Conservation (phyloP, 2,329 filamentous ascomycete species). For the Clonostachys solani region DNA sequence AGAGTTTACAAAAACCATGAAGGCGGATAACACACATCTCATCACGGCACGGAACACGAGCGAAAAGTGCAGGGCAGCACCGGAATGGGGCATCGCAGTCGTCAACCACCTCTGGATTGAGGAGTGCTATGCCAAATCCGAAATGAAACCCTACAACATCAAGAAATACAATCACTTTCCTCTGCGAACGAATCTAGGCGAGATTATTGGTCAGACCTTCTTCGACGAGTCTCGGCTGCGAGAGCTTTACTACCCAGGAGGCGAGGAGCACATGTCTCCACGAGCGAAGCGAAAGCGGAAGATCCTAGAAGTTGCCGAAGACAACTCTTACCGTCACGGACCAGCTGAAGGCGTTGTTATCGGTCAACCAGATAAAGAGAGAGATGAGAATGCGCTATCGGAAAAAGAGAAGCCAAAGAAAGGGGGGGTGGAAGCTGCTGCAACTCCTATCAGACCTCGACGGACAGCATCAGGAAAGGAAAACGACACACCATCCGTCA, state of each 20-base stretch:
- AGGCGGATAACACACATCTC: slow-evolving; percentile 90
- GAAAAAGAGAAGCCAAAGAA: slow-evolving; percentile 32
- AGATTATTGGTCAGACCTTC: slow-evolving; percentile 85
- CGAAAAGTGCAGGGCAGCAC: slow-evolving; percentile 89
- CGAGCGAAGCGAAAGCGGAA: slow-evolving; percentile 43
- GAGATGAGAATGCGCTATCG: slow-evolving; percentile 37
- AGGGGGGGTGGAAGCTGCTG: slow-evolving; percentile 18
- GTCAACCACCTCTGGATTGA: slow-evolving; percentile 97
- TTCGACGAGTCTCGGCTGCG: slow-evolving; percentile 62
- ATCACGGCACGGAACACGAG: slow-evolving; percentile 86
- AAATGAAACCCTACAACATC: slow-evolving; percentile 67
- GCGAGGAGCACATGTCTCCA: slow-evolving; percentile 36
- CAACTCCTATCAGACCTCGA: slow-evolving; percentile 34
- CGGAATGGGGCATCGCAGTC: slow-evolving; percentile 87
- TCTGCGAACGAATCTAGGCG: slow-evolving; percentile 81
- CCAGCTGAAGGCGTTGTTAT: slow-evolving; percentile 42
- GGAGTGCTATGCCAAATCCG: slow-evolving; percentile 90
- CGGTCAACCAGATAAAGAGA: slow-evolving; percentile 28
- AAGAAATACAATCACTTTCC: slow-evolving; percentile 84
- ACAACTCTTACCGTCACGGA: slow-evolving; percentile 42
- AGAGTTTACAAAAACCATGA: slow-evolving; percentile 92
- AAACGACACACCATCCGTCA: slow-evolving; percentile 71
- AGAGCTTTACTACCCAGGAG: slow-evolving; percentile 66
- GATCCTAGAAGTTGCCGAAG: slow-evolving; percentile 43
- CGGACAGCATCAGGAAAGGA: slow-evolving; percentile 65